Evolutionary conservation across 2,329 filamentous ascomycete species (phyloP), one percentile per base, ranked within the genome.

Genomic region (Corinectria fuckeliana): DNA sequence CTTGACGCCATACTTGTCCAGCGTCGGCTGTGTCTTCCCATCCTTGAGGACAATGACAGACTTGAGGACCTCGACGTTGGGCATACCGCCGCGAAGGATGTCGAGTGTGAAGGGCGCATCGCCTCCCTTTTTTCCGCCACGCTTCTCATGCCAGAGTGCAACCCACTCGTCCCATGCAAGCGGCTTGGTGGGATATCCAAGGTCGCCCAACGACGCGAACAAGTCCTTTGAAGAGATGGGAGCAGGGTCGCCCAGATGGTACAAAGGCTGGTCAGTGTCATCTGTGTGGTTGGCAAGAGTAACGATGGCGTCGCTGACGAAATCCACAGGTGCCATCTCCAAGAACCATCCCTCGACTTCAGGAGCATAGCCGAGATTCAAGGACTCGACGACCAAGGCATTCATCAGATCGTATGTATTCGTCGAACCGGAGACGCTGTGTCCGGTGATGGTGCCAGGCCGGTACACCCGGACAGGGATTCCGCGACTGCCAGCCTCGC

Each of bases 241-340:
- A 39, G 84, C 82, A 3, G 91, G 85, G 64, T 93, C 90, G 5
- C 91, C 91, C 0, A 93, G 79, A 67, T 93, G 91, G 75, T 91
- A 92, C 7, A 93, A 77, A 0, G 82, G 81, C 68, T 91, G 88
- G 9, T 87, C 81, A 1, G 82, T 80, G 32, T 88, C 81, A 36
- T 87, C 80, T 0, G 78, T 83, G 58, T 91, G 82, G 65, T 89
- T 87, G 38, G 88, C 83, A 18, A 93, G 82, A 16, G 89, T 86
- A 21, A 91, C 79, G 64, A 94, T 91, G 4, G 90, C 87, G 63
- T 87, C 87, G 76, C 88, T 91, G 58, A 93, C 90, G 69, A 91
- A 93, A 74, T 94, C 91, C 13, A 92, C 91, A 0, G 91, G 91
- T 0, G 91, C 93, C 91, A 93, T 93, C 76, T 94, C 91, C 1